Percentiles rank a stretch among this genome's conserved stretches.
These are phyloP conservation scores for Sordariomycetes sp. DNA, from an alignment of 2,329 filamentous ascomycete species.

Conservation along the genomic window DNA sequence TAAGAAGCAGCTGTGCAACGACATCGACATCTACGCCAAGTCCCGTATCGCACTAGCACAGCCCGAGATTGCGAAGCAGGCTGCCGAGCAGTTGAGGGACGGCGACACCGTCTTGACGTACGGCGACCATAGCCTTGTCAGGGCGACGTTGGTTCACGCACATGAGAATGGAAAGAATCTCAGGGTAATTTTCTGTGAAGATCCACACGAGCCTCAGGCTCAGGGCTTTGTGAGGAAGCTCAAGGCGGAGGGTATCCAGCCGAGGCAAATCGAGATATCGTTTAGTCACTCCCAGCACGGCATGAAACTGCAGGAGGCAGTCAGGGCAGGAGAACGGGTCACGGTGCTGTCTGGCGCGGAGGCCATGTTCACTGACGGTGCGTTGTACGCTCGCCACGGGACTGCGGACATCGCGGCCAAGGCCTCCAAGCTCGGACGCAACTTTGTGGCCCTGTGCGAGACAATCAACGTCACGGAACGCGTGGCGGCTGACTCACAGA, in stretches of 20 bases:
- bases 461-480: conserved; percentile 86
- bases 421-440: conserved; percentile 65
- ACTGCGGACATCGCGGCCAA: conserved; percentile 81
- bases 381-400: conserved; percentile 79
- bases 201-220: conserved; percentile 44
- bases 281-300: too few relatives aligned
- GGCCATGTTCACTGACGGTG: conserved; percentile 91
- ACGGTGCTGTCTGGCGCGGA: conserved; percentile 85
- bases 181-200: conserved; percentile 76
- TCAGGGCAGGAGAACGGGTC: too few relatives aligned
- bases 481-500: conserved; percentile 84
- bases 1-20: conserved; percentile 67
- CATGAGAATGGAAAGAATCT: conserved; percentile 64
- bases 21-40: conserved; percentile 82
- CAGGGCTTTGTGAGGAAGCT: conserved; percentile 60
- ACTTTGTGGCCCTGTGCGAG: conserved; percentile 85
- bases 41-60: conserved; percentile 85
- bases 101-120: conserved; percentile 75
- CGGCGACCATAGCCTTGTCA: conserved; percentile 77
- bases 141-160: conserved; percentile 70
- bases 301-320: conserved; percentile 53
- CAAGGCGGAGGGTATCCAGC: conserved; percentile 50
- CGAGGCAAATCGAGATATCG: too few relatives aligned
- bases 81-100: conserved; percentile 64
- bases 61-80: conserved; percentile 71